These are phyloP conservation scores for Ceriops tagal DNA, from an alignment of 345 rosid species.

Conservation along the genomic window DNA sequence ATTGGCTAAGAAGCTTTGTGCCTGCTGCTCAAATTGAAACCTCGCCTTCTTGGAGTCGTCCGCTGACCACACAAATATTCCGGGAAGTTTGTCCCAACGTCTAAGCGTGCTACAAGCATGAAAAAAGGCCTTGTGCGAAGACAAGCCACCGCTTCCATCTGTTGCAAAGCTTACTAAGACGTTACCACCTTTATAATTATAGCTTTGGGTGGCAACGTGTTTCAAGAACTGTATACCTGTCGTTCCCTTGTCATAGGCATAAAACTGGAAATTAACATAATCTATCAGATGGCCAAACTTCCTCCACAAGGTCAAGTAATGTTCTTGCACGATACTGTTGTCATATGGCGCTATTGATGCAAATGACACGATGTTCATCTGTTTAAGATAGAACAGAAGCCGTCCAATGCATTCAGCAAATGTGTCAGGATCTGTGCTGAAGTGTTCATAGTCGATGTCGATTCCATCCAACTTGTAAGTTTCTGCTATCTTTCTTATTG, in stretches of 20 bases:
- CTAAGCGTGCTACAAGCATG: slow-evolving; percentile 36
- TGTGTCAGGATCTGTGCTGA: slow-evolving; percentile 43
- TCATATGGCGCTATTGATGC: slow-evolving; percentile 61
- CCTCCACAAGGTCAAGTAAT: slow-evolving; percentile 53
- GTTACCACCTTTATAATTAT: slow-evolving; percentile 42
- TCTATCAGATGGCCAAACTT: slow-evolving; percentile 54
- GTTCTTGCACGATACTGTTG: slow-evolving; percentile 31
- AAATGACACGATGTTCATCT: slow-evolving; percentile 28
- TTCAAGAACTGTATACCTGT: slow-evolving; percentile 38
- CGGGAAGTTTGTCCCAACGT: slow-evolving; percentile 38
- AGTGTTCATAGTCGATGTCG: slow-evolving; percentile 56
- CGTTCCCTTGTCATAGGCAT: slow-evolving; percentile 44
- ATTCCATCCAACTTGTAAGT: slow-evolving; percentile 45
- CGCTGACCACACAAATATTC: slow-evolving; percentile 57
- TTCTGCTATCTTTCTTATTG: slow-evolving; percentile 34
- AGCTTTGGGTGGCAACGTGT: slow-evolving; percentile 32
- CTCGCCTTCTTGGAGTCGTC: slow-evolving; percentile 50
- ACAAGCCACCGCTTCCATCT: slow-evolving; percentile 44
- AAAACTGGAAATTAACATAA: slow-evolving; percentile 61
- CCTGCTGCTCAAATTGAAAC: slow-evolving; percentile 36
- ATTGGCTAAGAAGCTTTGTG: slow-evolving; percentile 34
- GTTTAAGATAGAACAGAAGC: slow-evolving; percentile 31
- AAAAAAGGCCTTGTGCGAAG: slow-evolving; percentile 45
- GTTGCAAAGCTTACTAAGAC: slow-evolving; percentile 47
- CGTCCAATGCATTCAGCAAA: slow-evolving; percentile 55